phyloP scores from a whole-genome alignment of 495 filamentous ascomycete species.

The Lineolata rhizophorae region DNA sequence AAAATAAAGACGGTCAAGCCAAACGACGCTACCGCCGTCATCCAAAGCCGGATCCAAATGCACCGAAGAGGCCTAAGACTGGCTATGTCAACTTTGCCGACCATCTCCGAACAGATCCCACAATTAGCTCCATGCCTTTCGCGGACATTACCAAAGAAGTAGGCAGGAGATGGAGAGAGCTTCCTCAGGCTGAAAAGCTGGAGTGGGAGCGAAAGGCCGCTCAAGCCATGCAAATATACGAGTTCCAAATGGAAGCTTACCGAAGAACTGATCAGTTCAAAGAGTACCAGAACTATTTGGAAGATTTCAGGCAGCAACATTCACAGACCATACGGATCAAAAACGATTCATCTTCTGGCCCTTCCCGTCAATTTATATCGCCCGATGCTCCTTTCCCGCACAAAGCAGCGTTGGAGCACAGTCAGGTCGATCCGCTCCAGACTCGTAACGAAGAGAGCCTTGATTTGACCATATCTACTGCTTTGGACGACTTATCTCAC shows the following conservation, averaged over 20 bases:
- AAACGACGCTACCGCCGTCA: slow-evolving; percentile 14
- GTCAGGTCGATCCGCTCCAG: too few relatives aligned
- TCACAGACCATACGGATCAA: too few relatives aligned
- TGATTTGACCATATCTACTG: too few relatives aligned
- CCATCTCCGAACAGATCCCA: slow-evolving; percentile 10
- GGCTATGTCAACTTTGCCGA: slow-evolving; percentile 16
- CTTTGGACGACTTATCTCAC: too few relatives aligned
- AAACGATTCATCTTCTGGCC: too few relatives aligned
- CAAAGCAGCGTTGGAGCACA: too few relatives aligned
- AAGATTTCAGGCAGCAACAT: slow-evolving; percentile 9
- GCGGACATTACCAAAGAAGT: slow-evolving; percentile 13
- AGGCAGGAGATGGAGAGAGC: slow-evolving; percentile 9
- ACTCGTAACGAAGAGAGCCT: too few relatives aligned
- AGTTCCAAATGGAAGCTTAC: slow-evolving; percentile 12
- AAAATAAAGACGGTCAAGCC: too few relatives aligned
- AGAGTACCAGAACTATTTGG: slow-evolving; percentile 10
- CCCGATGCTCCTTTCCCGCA: too few relatives aligned
- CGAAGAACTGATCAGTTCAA: slow-evolving; percentile 10
- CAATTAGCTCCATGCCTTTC: slow-evolving; percentile 9
- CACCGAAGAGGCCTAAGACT: slow-evolving; percentile 15
- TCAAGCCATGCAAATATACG: slow-evolving; percentile 8
- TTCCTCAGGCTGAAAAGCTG: slow-evolving; percentile 8
- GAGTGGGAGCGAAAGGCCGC: slow-evolving; percentile 11
- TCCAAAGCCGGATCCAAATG: slow-evolving; percentile 10
- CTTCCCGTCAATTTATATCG: too few relatives aligned